These are phyloP conservation scores for Ceratocystis papillata DNA, from an alignment of 2,329 filamentous ascomycete species.

Conservation along the genomic window DNA sequence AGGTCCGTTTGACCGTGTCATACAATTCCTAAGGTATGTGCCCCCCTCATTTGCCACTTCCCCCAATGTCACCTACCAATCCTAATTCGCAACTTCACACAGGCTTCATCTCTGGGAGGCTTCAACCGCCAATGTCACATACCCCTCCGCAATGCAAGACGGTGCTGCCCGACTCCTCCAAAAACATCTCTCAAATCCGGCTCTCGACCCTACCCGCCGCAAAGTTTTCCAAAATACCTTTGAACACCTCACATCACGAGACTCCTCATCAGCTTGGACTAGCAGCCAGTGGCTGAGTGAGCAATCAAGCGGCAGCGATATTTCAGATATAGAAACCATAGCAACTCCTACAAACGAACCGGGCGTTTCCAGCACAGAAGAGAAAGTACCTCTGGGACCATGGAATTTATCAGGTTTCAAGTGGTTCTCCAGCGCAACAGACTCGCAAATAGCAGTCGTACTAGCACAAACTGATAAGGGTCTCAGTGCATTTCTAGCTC, in stretches of 20 bases:
- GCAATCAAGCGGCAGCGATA: constrained; percentile 56
- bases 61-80: neutral
- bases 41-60: neutral
- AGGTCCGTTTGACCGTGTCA: constrained; percentile 42
- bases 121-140: constrained; percentile 51
- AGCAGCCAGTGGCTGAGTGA: constrained; percentile 73
- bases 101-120: constrained; percentile 47
- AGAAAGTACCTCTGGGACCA: constrained; percentile 39
- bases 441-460: constrained; percentile 47
- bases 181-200: constrained; percentile 33
- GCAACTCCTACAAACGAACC: constrained; percentile 31
- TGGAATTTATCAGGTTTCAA: constrained; percentile 58
- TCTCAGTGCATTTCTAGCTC: constrained; percentile 54
- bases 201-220: constrained; percentile 30
- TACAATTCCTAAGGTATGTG: constrained; percentile 47
- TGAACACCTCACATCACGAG: constrained; percentile 42
- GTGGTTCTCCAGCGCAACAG: constrained; percentile 59
- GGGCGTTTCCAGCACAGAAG: neutral
- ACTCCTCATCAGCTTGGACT: constrained; percentile 49
- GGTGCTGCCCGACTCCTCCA: constrained; percentile 46
- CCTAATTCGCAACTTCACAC: neutral
- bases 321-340: constrained; percentile 55
- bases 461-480: constrained; percentile 49
- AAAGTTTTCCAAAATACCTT: constrained; percentile 44
- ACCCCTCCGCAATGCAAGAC: constrained; percentile 57